Base-by-base conservation (phyloP, 2,329 filamentous ascomycete genomes). In the Scorias spongiosa region DNA sequence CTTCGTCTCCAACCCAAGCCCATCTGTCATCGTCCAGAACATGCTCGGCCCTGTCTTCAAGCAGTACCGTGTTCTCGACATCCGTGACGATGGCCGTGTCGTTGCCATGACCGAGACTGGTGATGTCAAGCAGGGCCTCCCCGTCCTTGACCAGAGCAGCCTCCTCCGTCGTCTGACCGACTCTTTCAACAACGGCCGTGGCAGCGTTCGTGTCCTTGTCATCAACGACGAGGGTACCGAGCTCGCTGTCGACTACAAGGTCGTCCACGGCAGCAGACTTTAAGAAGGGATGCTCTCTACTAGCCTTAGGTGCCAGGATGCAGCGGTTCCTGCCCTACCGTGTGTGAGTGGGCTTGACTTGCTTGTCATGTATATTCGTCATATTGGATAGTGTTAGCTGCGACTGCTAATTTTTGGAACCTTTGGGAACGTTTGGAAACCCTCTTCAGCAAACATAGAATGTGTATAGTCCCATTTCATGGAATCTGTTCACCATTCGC, bases 11-110 rank as follows among this genome's bases (percentile, higher is more conserved):
- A 93, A 93, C 82, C 91, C 91, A 53, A 85, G 84, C 54, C 89
- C 89, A 57, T 94, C 85, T 57, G 91, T 98, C 49, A 80, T 96
- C 52, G 89, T 98, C 61, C 91, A 98, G 82, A 96, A 89, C 73
- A 96, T 98, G 87, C 84, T 93, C 55, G 91, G 89, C 59, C 91
- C 91, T 52, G 80, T 96, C 73, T 95, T 96, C 86, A 96, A 96
- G 86, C 91, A 96, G 78, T 98, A 98, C 82, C 88, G 91, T 63
- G 89, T 98, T 64, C 82, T 98, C 50, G 91, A 98, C 74, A 82
- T 98, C 67, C 81, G 87, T 67, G 84, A 93, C 54, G 88, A 80
- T 59, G 74, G 75, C 61, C 68, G 70, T 56, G 67, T 98, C 62
- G 86, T 93, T 54, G 88, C 88, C 74, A 96, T 98, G 88, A 98